phyloP scores from a whole-genome alignment of 2,329 filamentous ascomycete genomes.

The Paracamarosporium sp. region DNA sequence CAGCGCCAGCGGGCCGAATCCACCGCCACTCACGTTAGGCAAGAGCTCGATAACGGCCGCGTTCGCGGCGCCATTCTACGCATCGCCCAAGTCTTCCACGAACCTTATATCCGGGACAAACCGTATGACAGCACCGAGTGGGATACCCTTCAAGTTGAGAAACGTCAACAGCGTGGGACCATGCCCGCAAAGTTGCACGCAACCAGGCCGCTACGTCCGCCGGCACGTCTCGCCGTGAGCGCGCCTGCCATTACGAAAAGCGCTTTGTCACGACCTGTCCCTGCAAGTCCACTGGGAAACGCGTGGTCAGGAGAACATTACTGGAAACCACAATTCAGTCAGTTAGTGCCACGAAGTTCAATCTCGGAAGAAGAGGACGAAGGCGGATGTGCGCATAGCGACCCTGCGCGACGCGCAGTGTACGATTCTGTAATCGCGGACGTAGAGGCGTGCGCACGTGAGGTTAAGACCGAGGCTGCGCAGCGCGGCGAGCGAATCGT shows the following conservation, averaged over 20 bases:
- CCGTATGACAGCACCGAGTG: neutral
- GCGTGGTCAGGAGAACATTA: slow-evolving; percentile 12
- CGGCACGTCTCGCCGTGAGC: neutral
- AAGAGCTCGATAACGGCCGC: neutral
- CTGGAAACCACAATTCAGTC: slow-evolving; percentile 7
- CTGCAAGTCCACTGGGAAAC: slow-evolving; percentile 5
- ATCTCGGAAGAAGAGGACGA: neutral
- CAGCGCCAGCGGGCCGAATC: neutral
- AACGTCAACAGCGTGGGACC: neutral
- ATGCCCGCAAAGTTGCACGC: neutral
- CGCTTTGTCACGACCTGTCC: neutral
- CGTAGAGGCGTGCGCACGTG: neutral
- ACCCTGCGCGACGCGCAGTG: neutral
- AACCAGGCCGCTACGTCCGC: neutral
- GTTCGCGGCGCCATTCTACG: neutral
- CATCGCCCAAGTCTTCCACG: neutral
- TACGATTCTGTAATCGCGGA: neutral
- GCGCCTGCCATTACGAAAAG: neutral
- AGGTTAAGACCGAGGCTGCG: neutral
- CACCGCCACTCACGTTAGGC: neutral
- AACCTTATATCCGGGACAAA: neutral
- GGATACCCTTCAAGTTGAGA: neutral
- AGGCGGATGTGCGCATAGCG: neutral
- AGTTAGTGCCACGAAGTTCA: neutral
- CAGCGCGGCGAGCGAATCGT: neutral